Evolutionary conservation across 148 eudicot genomes (phyloP).

Genomic region (Euryodendron excelsum): DNA sequence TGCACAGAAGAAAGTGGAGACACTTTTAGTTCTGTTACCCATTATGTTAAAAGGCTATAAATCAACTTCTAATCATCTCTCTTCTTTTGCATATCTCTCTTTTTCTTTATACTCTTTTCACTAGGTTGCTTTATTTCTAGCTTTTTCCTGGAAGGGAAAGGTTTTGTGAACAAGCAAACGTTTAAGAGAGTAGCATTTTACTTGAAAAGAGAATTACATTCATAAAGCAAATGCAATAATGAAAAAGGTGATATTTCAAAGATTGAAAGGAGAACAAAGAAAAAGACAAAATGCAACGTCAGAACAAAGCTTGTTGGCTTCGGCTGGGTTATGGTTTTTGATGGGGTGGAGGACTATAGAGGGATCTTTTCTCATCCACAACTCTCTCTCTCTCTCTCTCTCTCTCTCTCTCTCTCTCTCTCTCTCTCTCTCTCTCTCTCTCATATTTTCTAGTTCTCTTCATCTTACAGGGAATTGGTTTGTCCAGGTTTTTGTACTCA

Average conservation of each 20-base stretch:
- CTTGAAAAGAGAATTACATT: background rate
- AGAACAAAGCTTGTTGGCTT: slow-evolving; percentile 24
- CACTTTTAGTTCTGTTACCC: background rate
- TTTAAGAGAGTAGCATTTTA: background rate
- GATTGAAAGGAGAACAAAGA: slow-evolving; percentile 28
- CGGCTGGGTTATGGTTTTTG: slow-evolving; percentile 25
- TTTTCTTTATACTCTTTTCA: background rate
- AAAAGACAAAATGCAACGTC: slow-evolving; percentile 42
- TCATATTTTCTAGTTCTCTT: background rate
- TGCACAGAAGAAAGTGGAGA: background rate
- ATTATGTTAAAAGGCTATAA: background rate
- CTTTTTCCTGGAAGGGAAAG: slow-evolving; percentile 1
- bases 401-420: too few relatives aligned
- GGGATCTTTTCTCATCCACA: slow-evolving; percentile 28
- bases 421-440: slow-evolving; percentile 6
- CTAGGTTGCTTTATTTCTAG: background rate
- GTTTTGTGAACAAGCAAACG: background rate
- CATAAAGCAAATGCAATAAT: slow-evolving; percentile 21
- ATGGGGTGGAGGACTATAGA: slow-evolving; percentile 13
- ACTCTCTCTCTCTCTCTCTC: background rate
- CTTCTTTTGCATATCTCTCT: too few relatives aligned
- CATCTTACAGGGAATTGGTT: background rate
- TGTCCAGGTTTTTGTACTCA: slow-evolving; percentile 10
- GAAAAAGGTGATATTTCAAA: slow-evolving; percentile 6
- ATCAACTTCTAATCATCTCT: background rate